Evolutionary conservation across 139 green algal species (phyloP), one percentile per base, ranked within the genome.

Genomic region (Penium margaritaceum): DNA sequence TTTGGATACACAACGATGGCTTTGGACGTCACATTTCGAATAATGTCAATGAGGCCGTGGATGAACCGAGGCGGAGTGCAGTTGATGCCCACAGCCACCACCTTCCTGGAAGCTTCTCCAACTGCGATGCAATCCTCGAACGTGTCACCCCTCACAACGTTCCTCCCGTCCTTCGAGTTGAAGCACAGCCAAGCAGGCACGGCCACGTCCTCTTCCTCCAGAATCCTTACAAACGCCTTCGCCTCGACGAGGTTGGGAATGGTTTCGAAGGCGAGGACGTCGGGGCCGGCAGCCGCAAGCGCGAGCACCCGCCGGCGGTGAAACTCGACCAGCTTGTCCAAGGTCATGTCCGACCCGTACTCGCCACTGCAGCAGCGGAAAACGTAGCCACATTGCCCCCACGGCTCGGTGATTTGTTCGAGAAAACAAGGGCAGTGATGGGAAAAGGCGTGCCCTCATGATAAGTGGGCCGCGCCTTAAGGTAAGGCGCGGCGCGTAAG

Each of bases 71-170:
- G n/a, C n/a, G n/a, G n/a, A 5, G 44, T 74, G 57, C 76, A 82
- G 64, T 82, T 82, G 29, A 78, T 63, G 15, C 76, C 76, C 5
- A 82, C 76, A 0, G 76, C 76, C 55, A 74, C 69, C 35, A 78
- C 37, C 19, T 63, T 37, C 39, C 47, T 30, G 69, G 36, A 74
- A 14, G 17, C 24, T 14, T 43, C 76, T 0, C 27, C 68, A 30
- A 65, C 14, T 15, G n/a, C n/a, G 6, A 72, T 60, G 54, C 69
- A 79, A 2, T 60, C 68, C 1, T 36, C 55, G 55, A 82, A 67
- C 21, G 70, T 7, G 27, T 79, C 55, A 6, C 76, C 76, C 2
- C 32, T 14, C 14, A 32, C 53, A 19, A 55, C 43, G 37, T 54
- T 38, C 41, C 24, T 4, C 19, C 57, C 76, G 44, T 82, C 76